Base-by-base conservation (phyloP, 2,329 filamentous ascomycete species). In the Neophaeococcomyces aloes region DNA sequence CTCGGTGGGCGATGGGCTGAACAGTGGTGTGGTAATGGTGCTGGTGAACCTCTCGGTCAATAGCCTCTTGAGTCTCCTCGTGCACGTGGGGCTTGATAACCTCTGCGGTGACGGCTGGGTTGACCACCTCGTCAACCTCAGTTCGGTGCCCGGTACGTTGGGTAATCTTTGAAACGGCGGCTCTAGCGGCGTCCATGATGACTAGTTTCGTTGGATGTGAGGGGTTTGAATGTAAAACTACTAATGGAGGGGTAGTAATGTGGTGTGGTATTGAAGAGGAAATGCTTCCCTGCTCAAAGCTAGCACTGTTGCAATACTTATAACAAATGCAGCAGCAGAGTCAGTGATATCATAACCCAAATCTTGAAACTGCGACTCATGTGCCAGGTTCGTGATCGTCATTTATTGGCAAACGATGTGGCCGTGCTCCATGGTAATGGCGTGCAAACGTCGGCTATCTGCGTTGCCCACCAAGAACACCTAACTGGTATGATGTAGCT, bases 1-100 rank as follows among this genome's bases (percentile, higher is more conserved):
- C 75, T 50, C 69, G 62, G 53, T 76, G 67, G 14, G 65, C 45
- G 18, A 86, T 63, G 0, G 81, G 81, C 62, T 85, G 81, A 1
- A 84, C 65, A 0, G 76, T 78, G 36, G 78, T 81, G 59, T 85
- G 79, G 59, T 83, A 77, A 54, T 85, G 81, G 47, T 84, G 76
- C 58, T 83, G 80, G 57, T 85, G 79, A 3, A 83, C 66, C 54
- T 85, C 81, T 52, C 74, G 75, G 57, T 85, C 78, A 19, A 84
- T 61, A 5, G 77, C 80, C 1, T 75, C 79, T 15, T 66, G 70
- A 7, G 75, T 53, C n/a, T 79, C 63, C 56, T 84, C 77, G 44
- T 82, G 78, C 31, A 71, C 61, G n/a, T 74, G 70, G 33, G 73
- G 74, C 47, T 68, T 72, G 34, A 83, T 60, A 1, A 69, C 68